A percentile compares a stretch with the other conserved stretches of the same genome.
These are phyloP conservation scores for Globisporangium yorkense DNA, from an alignment of 352 stramenopile species.

Conservation along the genomic window DNA sequence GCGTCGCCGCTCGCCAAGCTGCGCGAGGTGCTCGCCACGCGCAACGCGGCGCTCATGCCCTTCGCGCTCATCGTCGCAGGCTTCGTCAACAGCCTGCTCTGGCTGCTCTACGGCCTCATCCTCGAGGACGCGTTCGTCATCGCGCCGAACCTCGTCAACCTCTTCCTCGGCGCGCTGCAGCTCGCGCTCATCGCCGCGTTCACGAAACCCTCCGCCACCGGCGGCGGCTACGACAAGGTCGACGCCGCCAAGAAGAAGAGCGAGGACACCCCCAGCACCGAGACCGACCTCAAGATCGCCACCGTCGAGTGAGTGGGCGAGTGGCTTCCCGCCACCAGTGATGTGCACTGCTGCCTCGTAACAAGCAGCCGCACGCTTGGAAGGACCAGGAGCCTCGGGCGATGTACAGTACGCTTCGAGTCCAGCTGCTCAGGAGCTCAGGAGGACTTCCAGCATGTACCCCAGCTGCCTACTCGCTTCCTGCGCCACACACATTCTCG, in stretches of 20 bases:
- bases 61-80: constrained; percentile 45
- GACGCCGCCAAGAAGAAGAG: constrained; percentile 8
- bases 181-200: constrained; percentile 40
- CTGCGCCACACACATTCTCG: too few species aligned
- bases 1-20: constrained; percentile 47
- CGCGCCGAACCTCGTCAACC: constrained; percentile 51
- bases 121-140: constrained; percentile 50
- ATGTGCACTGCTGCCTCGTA: too few species aligned
- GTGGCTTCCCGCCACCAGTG: background rate
- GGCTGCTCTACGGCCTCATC: constrained; percentile 50
- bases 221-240: constrained; percentile 24
- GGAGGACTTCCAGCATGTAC: too few species aligned
- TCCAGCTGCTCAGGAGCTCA: too few species aligned
- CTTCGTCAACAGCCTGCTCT: constrained; percentile 41
- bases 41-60: constrained; percentile 33
- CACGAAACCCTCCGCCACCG: constrained; percentile 5
- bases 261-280: constrained; percentile 1
- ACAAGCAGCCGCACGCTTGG: too few species aligned
- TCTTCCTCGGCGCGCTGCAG: constrained; percentile 48
- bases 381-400: too few species aligned
- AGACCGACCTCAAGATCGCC: constrained; percentile 6
- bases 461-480: too few species aligned
- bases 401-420: too few species aligned
- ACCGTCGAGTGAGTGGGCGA: background rate
- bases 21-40: constrained; percentile 39